Evolutionary conservation across 176 grass and related monocot genomes (phyloP).

Genomic region (Paspalum notatum): DNA sequence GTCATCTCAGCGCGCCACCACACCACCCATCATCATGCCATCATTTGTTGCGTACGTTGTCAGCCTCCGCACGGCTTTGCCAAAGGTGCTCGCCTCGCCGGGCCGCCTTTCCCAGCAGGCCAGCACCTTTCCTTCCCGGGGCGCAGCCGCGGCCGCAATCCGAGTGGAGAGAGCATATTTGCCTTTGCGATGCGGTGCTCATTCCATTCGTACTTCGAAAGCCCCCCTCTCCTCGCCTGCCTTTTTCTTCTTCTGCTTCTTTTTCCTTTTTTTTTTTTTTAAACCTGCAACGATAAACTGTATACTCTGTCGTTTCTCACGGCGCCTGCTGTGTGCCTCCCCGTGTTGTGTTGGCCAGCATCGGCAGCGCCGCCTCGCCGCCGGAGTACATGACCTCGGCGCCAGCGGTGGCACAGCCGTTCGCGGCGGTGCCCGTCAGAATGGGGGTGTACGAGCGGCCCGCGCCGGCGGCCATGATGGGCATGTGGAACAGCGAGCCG

Average conservation of each 20-base stretch:
- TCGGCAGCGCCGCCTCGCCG: slow-evolving; percentile 42
- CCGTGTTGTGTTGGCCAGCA: not conserved
- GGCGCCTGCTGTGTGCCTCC: not conserved
- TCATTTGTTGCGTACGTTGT: slow-evolving; percentile 39
- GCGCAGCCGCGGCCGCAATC: not conserved
- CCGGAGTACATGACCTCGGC: slow-evolving; percentile 76
- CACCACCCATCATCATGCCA: slow-evolving; percentile 4
- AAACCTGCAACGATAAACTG: not conserved
- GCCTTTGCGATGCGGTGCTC: slow-evolving; percentile 14
- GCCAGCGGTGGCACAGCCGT: slow-evolving; percentile 58
- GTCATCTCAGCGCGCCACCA: slow-evolving; percentile 17
- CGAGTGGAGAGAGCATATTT: slow-evolving; percentile 4
- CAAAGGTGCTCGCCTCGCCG: slow-evolving; percentile 23
- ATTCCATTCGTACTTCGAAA: slow-evolving; percentile 30
- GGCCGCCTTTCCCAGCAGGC: too few species aligned
- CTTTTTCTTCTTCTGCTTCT: too few species aligned
- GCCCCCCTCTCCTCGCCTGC: not conserved
- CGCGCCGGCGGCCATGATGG: slow-evolving; percentile 36
- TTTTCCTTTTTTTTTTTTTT: not conserved
- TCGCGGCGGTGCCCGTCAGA: slow-evolving; percentile 47
- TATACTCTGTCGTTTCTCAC: slow-evolving; percentile 5
- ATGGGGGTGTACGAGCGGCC: slow-evolving; percentile 71
- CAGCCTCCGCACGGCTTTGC: slow-evolving; percentile 31
- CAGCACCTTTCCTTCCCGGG: not conserved
- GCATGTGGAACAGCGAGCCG: slow-evolving; percentile 65